Conservation (phyloP, 2,329 filamentous ascomycete species). For the Aspergillus ochraceoroseus region DNA sequence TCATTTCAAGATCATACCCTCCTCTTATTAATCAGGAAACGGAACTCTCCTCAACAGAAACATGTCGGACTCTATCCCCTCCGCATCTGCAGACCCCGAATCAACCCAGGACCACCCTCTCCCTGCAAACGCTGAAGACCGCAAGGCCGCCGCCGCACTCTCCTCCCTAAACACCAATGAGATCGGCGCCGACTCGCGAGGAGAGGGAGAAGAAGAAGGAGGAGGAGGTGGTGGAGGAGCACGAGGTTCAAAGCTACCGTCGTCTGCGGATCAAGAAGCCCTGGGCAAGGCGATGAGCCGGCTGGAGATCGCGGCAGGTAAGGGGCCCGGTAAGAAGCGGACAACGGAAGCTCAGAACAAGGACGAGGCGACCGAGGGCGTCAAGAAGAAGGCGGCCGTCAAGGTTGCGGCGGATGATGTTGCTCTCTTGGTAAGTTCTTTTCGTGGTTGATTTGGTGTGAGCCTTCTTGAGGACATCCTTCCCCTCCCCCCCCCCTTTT, state of each 20-base stretch:
- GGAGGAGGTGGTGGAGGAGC: no score
- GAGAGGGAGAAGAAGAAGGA: no score
- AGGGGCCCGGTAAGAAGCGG: constrained; percentile 21
- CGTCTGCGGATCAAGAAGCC: constrained; percentile 44
- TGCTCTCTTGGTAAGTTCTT: constrained; percentile 41
- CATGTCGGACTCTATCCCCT: constrained; percentile 45
- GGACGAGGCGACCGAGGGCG: constrained; percentile 26
- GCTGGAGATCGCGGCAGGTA: constrained; percentile 42
- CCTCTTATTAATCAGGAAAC: no score
- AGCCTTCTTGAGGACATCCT: no score
- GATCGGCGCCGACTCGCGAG: constrained; percentile 37
- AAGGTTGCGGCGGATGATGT: constrained; percentile 47
- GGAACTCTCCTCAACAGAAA: constrained; percentile 4
- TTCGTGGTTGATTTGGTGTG: no score
- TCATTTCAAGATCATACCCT: no score
- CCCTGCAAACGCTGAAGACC: constrained; percentile 47
- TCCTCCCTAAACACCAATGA: constrained; percentile 44
- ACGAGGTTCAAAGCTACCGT: constrained; percentile 26
- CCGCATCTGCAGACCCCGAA: constrained; percentile 36
- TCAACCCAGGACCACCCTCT: constrained; percentile 20
- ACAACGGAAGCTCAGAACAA: constrained; percentile 28
- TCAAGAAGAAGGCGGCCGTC: constrained; percentile 40
- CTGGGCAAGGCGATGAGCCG: constrained; percentile 49
- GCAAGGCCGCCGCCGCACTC: constrained; percentile 49
- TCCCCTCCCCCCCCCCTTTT: not conserved